Conservation (phyloP, 2,329 filamentous ascomycete genomes). For the Tolypocladium nubicola region DNA sequence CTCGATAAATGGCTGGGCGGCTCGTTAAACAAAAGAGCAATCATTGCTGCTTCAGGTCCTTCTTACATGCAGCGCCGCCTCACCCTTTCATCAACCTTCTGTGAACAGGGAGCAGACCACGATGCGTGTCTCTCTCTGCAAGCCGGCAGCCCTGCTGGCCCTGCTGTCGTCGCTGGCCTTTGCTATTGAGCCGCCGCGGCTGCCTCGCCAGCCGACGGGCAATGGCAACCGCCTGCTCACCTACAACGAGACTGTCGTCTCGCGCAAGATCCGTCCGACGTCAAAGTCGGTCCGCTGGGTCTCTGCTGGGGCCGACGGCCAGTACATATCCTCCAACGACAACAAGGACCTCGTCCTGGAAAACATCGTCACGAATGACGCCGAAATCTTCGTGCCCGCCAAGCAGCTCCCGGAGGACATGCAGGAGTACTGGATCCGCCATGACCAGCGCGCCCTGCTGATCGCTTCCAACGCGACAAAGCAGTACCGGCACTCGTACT, state of each 20-base stretch:
- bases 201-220: conserved; percentile 43
- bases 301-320: conserved; percentile 46
- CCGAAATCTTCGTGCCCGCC: conserved; percentile 45
- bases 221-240: conserved; percentile 45
- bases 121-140: conserved; percentile 1
- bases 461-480: conserved; percentile 57
- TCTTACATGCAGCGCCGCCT: background rate
- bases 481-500: conserved; percentile 58
- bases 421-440: conserved; percentile 50
- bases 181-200: conserved; percentile 39
- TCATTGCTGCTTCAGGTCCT: too few relatives aligned
- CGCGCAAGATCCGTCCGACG: conserved; percentile 31
- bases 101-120: background rate
- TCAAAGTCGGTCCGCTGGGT: conserved; percentile 46
- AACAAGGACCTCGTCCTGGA: conserved; percentile 47
- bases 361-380: conserved; percentile 48
- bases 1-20: background rate
- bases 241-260: conserved; percentile 48
- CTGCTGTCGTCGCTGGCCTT: conserved; percentile 9
- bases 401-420: conserved; percentile 45
- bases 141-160: conserved; percentile 7
- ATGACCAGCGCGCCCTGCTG: conserved; percentile 45
- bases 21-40: background rate
- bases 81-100: background rate
- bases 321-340: conserved; percentile 42